These are phyloP conservation scores for Cryptosporidium baileyi DNA, from an alignment of 169 alveolate species.

Conservation along the genomic window DNA sequence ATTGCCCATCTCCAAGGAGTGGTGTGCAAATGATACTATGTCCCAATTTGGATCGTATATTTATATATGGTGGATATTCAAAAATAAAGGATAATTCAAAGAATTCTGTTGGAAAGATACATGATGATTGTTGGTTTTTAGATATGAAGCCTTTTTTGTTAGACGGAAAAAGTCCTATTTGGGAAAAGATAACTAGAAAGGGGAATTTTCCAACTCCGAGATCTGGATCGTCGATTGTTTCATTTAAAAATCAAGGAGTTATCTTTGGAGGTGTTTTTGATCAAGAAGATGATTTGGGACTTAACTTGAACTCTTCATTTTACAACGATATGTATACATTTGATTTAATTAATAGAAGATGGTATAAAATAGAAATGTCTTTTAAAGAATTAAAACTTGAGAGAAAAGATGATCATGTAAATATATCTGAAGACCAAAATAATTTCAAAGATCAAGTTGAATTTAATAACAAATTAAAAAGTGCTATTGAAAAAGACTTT, in stretches of 20 bases:
- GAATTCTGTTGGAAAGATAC: constrained; percentile 81
- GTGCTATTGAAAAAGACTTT: not conserved
- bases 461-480: constrained; percentile 1
- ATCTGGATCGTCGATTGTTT: constrained; percentile 79
- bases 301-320: constrained; percentile 77
- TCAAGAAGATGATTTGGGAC: constrained; percentile 80
- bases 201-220: constrained; percentile 72
- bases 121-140: constrained; percentile 85
- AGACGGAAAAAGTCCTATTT: constrained; percentile 7
- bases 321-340: constrained; percentile 80
- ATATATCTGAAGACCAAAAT: not conserved
- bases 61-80: constrained; percentile 89
- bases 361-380: constrained; percentile 29
- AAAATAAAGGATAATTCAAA: constrained; percentile 82
- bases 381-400: not conserved
- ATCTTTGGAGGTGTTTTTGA: constrained; percentile 90
- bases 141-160: constrained; percentile 78
- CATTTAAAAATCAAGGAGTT: constrained; percentile 77
- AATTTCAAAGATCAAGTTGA: constrained; percentile 2
- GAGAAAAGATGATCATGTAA: not conserved
- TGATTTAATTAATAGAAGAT: constrained; percentile 74
- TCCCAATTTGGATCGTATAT: constrained; percentile 66
- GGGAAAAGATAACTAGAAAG: constrained; percentile 53
- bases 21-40: constrained; percentile 58
- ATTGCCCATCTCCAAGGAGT: constrained; percentile 62